phyloP scores from a whole-genome alignment of 768 basidiomycete species.

The Lactarius sp. region DNA sequence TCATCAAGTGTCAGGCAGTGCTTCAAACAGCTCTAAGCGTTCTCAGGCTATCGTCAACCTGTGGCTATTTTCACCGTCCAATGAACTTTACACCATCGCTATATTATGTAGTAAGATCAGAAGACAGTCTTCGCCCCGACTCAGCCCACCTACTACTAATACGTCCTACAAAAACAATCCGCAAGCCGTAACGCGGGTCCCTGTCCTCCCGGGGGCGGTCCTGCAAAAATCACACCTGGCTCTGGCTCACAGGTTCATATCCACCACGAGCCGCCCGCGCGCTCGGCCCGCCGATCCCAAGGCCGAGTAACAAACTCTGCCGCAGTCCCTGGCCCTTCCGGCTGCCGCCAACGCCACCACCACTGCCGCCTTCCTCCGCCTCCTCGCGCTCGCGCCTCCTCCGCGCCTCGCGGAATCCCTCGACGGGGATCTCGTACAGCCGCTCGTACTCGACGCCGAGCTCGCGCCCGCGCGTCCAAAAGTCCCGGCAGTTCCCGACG shows the following conservation, averaged over 20 bases:
- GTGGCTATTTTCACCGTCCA: no score
- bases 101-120: no score
- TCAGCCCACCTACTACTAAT: not conserved
- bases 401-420: conserved; percentile 79
- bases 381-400: conserved; percentile 50
- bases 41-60: no score
- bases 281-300: conserved; percentile 41
- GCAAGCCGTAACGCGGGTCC: not conserved
- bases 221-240: conserved; percentile 40
- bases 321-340: conserved; percentile 37
- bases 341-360: conserved; percentile 28
- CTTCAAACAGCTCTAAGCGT: no score
- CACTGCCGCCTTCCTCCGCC: conserved; percentile 41
- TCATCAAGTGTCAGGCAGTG: no score
- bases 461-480: conserved; percentile 85
- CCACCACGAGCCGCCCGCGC: conserved; percentile 47
- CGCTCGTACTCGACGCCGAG: conserved; percentile 87
- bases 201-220: not conserved
- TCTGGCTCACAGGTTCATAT: conserved; percentile 67
- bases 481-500: conserved; percentile 80
- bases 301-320: conserved; percentile 53
- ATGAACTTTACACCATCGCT: no score
- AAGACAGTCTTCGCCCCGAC: no score
- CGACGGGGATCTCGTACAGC: conserved; percentile 83
- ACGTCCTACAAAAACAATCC: not conserved